Evolutionary conservation across 805 yeast species (phyloP).

Genomic region (Lipomyces sp.): DNA sequence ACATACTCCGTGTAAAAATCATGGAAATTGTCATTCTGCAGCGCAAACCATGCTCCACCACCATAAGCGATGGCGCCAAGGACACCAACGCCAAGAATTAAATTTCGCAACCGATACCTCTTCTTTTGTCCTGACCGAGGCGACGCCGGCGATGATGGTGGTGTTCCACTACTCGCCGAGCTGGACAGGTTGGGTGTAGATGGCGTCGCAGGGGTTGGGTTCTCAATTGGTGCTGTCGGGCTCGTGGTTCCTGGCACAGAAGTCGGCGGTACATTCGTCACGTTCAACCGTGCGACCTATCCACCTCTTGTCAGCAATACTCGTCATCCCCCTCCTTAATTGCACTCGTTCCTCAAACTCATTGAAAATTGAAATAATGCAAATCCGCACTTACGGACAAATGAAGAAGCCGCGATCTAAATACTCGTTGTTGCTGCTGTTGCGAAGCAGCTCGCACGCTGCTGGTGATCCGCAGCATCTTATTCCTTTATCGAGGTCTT

Average conservation of each 20-base stretch:
- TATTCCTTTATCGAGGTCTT: not conserved
- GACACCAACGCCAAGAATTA: slow-evolving; percentile 40
- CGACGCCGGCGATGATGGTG: slow-evolving; percentile 19
- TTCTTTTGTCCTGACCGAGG: slow-evolving; percentile 36
- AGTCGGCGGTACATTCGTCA: slow-evolving; percentile 29
- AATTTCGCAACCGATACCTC: slow-evolving; percentile 44
- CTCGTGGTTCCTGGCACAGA: slow-evolving; percentile 25
- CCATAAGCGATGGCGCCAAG: slow-evolving; percentile 53
- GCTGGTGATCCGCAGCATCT: slow-evolving; percentile 33
- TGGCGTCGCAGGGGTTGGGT: slow-evolving; percentile 36
- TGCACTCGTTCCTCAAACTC: too few relatives aligned
- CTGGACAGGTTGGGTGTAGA: slow-evolving; percentile 30
- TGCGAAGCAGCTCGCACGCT: slow-evolving; percentile 21
- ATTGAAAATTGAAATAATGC: not conserved
- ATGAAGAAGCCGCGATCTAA: slow-evolving; percentile 18
- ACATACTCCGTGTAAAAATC: slow-evolving; percentile 66
- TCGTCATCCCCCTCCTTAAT: not conserved
- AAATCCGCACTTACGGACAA: slow-evolving; percentile 21
- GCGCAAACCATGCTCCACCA: slow-evolving; percentile 63
- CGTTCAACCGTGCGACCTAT: slow-evolving; percentile 24
- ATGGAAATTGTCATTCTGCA: slow-evolving; percentile 61
- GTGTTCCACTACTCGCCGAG: slow-evolving; percentile 10
- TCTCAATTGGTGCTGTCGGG: slow-evolving; percentile 12
- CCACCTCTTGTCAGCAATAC: not conserved
- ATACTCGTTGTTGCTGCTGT: not conserved